Evolutionary conservation across 306 rosid species (phyloP).

Genomic region (Trifolium fragiferum): DNA sequence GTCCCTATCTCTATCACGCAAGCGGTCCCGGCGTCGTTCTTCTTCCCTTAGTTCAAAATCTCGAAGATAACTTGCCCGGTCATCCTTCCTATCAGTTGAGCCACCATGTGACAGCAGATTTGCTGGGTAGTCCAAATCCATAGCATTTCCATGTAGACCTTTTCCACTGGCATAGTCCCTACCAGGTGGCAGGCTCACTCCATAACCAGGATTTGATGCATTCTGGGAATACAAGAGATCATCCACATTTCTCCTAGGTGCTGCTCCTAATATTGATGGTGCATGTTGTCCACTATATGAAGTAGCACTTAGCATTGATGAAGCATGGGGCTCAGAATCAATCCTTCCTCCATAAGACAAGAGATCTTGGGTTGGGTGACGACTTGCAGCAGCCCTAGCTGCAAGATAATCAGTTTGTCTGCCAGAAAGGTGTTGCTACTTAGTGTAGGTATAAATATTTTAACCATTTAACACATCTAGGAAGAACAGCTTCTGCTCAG

Average conservation of each 20-base stretch:
- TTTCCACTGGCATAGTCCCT: constrained; percentile 95
- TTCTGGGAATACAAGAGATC: constrained; percentile 81
- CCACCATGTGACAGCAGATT: constrained; percentile 54
- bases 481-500: constrained; percentile 58
- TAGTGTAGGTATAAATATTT: constrained; percentile 76
- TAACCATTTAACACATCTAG: constrained; percentile 64
- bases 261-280: constrained; percentile 94
- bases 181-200: constrained; percentile 98
- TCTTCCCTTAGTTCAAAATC: constrained; percentile 97
- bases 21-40: constrained; percentile 90
- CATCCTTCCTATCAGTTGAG: constrained; percentile 74
- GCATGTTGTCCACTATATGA: constrained; percentile 85
- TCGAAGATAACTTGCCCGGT: constrained; percentile 83
- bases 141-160: constrained; percentile 76
- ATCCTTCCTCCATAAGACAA: constrained; percentile 87
- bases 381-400: constrained; percentile 88
- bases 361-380: constrained; percentile 87
- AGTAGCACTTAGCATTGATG: constrained; percentile 76
- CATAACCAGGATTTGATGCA: constrained; percentile 95
- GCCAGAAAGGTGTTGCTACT: constrained; percentile 98
- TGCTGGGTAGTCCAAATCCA: constrained; percentile 74
- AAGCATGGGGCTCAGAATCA: constrained; percentile 83
- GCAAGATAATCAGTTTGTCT: constrained; percentile 98
- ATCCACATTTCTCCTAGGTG: constrained; percentile 85
- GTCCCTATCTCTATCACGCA: constrained; percentile 88